Base-by-base conservation (phyloP, 805 yeast species). In the Starmerella apicola region DNA sequence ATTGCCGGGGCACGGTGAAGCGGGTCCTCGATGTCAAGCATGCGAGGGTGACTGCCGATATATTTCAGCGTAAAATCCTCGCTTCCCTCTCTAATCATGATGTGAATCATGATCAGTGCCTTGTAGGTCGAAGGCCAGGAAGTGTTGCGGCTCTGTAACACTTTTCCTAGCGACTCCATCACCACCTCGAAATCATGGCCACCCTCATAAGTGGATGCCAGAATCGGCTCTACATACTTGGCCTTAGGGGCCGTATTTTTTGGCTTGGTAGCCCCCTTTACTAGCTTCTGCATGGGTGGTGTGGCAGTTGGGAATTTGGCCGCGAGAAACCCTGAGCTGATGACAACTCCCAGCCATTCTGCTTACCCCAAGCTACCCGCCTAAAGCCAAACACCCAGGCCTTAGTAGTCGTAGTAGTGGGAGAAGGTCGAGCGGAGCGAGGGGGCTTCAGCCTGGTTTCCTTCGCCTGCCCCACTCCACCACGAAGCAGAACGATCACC, bases 191-290 rank as follows among this genome's bases (percentile, higher is more conserved):
- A 76, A 49, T 81, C 71, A 16, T 71, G 76, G 46, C 76, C 70
- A 44, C 64, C 68, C 37, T 67, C 66, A 36, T 70, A 68, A 2
- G 85, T 79, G 22, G 80, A 68, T 67, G 76, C 69, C 24, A 91
- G 67, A 38, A 91, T 83, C 1, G 97, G 97, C 63, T 88, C 97
- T 38, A 91, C 76, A 57, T 91, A 91, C 59, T 91, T 91, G 28
- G 93, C 80, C 62, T 91, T 91, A 5, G 98, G 98, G n/a, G 97
- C 95, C 9, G 97, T 97, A 63, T 83, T 72, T 74, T 65, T 52
- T 22, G 55, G 56, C 50, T 52, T 52, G 24, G 55, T 51, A 15
- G 56, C 56, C 21, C 56, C 56, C 41, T 49, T 52, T 33, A 52
- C 54, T 19, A 51, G 46, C 49, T 52, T 52, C 45, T 45, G 52